Evolutionary conservation across 1,284 basidiomycete genomes (phyloP).

Genomic region (Microbotryum saponariae): DNA sequence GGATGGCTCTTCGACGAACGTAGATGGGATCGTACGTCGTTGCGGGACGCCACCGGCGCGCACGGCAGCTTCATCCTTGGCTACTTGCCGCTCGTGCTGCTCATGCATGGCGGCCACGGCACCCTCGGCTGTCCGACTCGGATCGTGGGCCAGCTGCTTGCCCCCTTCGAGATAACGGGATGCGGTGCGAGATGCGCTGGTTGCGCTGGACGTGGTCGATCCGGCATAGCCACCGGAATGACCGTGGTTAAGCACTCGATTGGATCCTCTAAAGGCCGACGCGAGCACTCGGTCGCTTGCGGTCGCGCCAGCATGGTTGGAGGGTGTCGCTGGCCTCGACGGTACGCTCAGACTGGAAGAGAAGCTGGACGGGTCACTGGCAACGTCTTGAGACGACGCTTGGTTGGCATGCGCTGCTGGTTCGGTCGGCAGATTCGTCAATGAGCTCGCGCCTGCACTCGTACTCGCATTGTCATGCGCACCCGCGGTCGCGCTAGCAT

Average conservation of each 20-base stretch:
- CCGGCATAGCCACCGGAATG: not conserved
- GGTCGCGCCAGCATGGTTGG: not conserved
- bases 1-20: not conserved
- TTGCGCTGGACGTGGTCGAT: not conserved
- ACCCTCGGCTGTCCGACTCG: conserved; percentile 18
- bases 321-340: not conserved
- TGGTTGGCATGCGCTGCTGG: not conserved
- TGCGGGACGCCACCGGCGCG: not conserved
- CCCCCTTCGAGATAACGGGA: conserved; percentile 7
- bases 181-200: not conserved
- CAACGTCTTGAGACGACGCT: not conserved
- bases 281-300: conserved; percentile 9
- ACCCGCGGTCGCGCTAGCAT: not conserved
- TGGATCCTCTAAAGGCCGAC: not conserved
- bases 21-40: not conserved
- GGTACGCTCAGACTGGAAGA: not conserved
- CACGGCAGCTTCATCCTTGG: not conserved
- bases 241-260: not conserved
- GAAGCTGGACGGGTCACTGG: not conserved
- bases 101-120: conserved; percentile 14
- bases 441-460: not conserved
- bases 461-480: not conserved
- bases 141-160: conserved; percentile 8
- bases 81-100: not conserved
- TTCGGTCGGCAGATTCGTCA: not conserved